Base-by-base conservation (phyloP, 495 filamentous ascomycete species). In the Neurospora pannonica region DNA sequence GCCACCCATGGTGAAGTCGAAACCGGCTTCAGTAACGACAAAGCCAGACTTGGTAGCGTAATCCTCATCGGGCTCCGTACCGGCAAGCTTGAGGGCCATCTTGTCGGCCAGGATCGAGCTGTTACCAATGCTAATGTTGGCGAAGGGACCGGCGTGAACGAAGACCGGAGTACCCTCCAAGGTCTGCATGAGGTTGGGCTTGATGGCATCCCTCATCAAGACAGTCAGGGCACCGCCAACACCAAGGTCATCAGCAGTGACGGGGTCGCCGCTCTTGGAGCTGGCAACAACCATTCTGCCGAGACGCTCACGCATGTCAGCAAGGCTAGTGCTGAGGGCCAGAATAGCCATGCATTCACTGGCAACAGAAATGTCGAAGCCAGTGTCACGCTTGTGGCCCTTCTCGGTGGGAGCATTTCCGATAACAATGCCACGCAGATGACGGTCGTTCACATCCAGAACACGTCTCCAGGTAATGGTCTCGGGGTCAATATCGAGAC, bases 1-100 rank as follows among this genome's bases (percentile, higher is more conserved):
- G 71, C 96, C 96, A 74, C 96, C 96, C 96, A 99, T 99, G 71
- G 96, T 98, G 84, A 99, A 99, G 82, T 99, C 96, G 82, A 99
- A 99, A 10, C 96, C 96, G 67, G 96, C 95, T 83, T 99, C 96
- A 11, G 96, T 99, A 71, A 99, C 91, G n/a, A 97, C 95, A 73
- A 96, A 98, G 9, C 96, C 96, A 17, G 92, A 89, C 86, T 97
- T 97, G 77, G 90, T 86, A 38, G 91, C 85, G 78, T 94, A 89
- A 77, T 96, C 89, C 85, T 99, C 96, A 74, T 97, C 95, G n/a
- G 89, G 89, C 82, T 99, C 96, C 4, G 96, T 98, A 77, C 96
- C 96, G 10, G 94, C 93, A 74, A 99, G 90, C 84, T 99, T 99
- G 77, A 99, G 85, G 11, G 96, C 96, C 78, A 99, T 89, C 82